A percentile compares a stretch with the other conserved stretches of the same genome.
These are phyloP conservation scores for Fusarium dimerum DNA, from an alignment of 2,329 filamentous ascomycete species.

Conservation along the genomic window DNA sequence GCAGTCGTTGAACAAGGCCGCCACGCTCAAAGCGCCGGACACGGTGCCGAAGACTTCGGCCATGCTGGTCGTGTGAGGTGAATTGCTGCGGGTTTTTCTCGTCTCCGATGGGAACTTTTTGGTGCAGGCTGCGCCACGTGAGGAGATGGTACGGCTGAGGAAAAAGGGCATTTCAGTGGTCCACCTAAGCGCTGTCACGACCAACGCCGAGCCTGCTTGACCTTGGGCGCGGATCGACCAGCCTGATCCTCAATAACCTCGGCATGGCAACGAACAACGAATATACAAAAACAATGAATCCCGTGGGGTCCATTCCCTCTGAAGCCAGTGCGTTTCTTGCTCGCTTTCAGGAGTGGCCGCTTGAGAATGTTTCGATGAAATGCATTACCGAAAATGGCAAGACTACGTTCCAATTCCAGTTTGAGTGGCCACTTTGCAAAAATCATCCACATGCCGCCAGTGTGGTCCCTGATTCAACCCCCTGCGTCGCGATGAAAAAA, in stretches of 20 bases:
- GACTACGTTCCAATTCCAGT: constrained; percentile 7
- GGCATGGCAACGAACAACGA: too few relatives aligned
- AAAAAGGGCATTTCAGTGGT: too few relatives aligned
- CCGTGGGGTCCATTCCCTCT: neutral
- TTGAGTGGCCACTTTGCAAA: constrained; percentile 1
- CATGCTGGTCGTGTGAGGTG: too few relatives aligned
- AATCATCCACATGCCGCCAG: constrained; percentile 1
- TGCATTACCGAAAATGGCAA: constrained; percentile 2
- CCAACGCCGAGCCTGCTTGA: too few relatives aligned
- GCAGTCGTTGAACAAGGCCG: constrained; percentile 38
- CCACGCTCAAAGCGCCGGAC: constrained; percentile 35
- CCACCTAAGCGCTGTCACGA: too few relatives aligned
- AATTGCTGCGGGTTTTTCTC: too few relatives aligned
- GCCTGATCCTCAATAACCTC: too few relatives aligned
- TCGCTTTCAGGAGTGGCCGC: constrained; percentile 5
- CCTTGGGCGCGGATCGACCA: too few relatives aligned
- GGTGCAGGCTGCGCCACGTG: too few relatives aligned
- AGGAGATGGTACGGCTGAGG: too few relatives aligned
- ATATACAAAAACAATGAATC: too few relatives aligned
- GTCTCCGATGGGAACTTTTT: too few relatives aligned
- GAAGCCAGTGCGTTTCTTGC: constrained; percentile 3
- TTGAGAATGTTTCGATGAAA: constrained; percentile 4
- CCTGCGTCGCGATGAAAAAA: neutral
- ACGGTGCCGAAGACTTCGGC: constrained; percentile 20
- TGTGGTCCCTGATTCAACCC: constrained; percentile 1